Base-by-base conservation (phyloP, 805 yeast genomes). In the Myxozyma lipomycoides region DNA sequence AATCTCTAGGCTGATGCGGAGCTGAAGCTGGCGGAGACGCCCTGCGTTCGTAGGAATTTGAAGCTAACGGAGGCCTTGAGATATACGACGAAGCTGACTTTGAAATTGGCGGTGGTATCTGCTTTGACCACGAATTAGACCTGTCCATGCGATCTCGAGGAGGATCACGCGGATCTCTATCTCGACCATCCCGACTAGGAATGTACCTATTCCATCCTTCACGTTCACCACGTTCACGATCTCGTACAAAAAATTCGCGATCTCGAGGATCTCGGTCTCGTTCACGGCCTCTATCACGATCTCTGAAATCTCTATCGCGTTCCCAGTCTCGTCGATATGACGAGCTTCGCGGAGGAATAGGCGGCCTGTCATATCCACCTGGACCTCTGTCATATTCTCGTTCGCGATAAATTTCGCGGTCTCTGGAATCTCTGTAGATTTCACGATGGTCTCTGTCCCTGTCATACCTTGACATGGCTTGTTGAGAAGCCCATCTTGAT, bases 211-310 rank as follows among this genome's bases (percentile, higher is more conserved):
- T 28, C 32, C 32, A 28, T 9, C 32, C 32, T 28, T 28, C 32
- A 28, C 32, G 32, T 12, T 28, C 32, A 28, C 32, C 32, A 12
- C 32, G 32, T 28, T 28, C 32, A 12, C 32, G 32, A 12, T 28
- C 32, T 9, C 32, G 32, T 7, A 28, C 12, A 12, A 9, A 28
- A 12, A 28, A 28, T 12, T 28, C 32, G 7, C 32, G 32, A 7
- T 28, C 32, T 15, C 19, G 25, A 9, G 34, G 25, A 7, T 45
- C 45, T 15, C 44, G 39, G 5, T 49, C 48, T 17, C 51, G 52
- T n/a, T 52, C 57, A 15, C 55, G 47, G 22, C 38, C 48, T 21
- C 53, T 41, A 10, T 44, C 52, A 40, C 48, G 26, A 7, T 44
- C 48, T 7, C 48, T 7, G n/a, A n/a, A n/a, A 4, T 44, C 48